These are phyloP conservation scores for Penicillium macrosclerotiorum DNA, from an alignment of 495 filamentous ascomycete species.

Conservation along the genomic window DNA sequence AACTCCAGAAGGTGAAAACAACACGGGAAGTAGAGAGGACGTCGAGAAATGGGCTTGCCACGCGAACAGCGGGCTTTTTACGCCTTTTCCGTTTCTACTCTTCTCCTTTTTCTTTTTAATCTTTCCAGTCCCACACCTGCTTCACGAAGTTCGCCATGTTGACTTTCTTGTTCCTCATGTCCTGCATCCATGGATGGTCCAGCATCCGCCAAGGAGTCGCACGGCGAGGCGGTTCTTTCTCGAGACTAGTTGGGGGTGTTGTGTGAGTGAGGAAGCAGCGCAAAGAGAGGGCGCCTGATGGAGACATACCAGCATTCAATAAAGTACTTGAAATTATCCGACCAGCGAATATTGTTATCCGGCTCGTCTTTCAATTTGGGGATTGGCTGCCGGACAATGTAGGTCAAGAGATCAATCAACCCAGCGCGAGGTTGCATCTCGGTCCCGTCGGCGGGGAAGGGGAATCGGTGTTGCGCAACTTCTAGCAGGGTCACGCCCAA, in stretches of 20 bases:
- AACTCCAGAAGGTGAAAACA: constrained; percentile 3
- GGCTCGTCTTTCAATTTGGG: constrained; percentile 96
- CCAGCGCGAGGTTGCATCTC: constrained; percentile 86
- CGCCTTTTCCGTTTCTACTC: too few species aligned
- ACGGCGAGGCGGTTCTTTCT: constrained; percentile 84
- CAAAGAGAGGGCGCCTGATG: neutral
- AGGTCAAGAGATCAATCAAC: constrained; percentile 91
- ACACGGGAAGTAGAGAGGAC: too few species aligned
- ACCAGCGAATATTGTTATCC: constrained; percentile 77
- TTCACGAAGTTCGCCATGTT: constrained; percentile 92
- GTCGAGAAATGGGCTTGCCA: too few species aligned
- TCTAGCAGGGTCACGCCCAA: constrained; percentile 93
- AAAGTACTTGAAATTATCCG: constrained; percentile 96
- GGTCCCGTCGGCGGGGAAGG: constrained; percentile 93
- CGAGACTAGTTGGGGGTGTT: too few species aligned
- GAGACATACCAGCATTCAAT: constrained; percentile 95
- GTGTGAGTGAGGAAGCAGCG: constrained; percentile 10
- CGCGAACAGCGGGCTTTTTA: too few species aligned
- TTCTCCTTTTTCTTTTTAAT: constrained; percentile 24
- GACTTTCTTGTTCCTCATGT: constrained; percentile 92
- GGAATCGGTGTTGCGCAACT: constrained; percentile 96
- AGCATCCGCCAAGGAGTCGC: constrained; percentile 98
- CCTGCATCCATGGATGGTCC: constrained; percentile 97
- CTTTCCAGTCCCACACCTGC: constrained; percentile 94
- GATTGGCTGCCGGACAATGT: constrained; percentile 94